Evolutionary conservation across 805 yeast genomes (phyloP).

Genomic region (Wickerhamomyces chaumierensis): DNA sequence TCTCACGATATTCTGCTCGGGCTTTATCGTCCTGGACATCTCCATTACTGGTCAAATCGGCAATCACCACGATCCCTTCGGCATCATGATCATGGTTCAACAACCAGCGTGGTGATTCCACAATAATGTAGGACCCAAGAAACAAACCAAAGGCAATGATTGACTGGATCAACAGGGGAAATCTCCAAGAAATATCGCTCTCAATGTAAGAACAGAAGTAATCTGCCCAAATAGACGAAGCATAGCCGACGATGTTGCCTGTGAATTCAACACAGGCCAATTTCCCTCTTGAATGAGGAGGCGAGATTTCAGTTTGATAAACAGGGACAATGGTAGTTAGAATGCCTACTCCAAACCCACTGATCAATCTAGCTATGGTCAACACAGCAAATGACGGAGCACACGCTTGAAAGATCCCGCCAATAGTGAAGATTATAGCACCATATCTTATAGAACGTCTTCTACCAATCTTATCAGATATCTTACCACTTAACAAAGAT

Average conservation of each 20-base stretch:
- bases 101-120: constrained; percentile 88
- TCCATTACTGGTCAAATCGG: constrained; percentile 73
- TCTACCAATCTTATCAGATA: constrained; percentile 74
- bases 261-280: constrained; percentile 83
- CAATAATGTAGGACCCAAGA: constrained; percentile 66
- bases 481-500: constrained; percentile 64
- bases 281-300: constrained; percentile 76
- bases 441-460: constrained; percentile 73
- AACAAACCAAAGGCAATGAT: constrained; percentile 58
- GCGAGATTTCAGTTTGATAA: constrained; percentile 82
- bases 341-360: constrained; percentile 84
- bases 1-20: constrained; percentile 60
- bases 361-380: constrained; percentile 64
- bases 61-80: constrained; percentile 79
- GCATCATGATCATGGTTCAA: constrained; percentile 68
- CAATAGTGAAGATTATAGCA: constrained; percentile 63
- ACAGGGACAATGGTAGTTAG: constrained; percentile 78
- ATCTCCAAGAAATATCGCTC: constrained; percentile 59
- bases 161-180: constrained; percentile 70
- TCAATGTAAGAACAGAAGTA: constrained; percentile 59
- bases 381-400: constrained; percentile 42
- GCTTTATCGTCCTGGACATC: constrained; percentile 61
- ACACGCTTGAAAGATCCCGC: constrained; percentile 65
- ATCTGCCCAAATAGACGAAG: constrained; percentile 81
- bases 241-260: constrained; percentile 75